A percentile compares a stretch with the other conserved stretches of the same genome.
Conservation (phyloP, 1,139 yeast species). For the Magnusiomyces sp. region DNA sequence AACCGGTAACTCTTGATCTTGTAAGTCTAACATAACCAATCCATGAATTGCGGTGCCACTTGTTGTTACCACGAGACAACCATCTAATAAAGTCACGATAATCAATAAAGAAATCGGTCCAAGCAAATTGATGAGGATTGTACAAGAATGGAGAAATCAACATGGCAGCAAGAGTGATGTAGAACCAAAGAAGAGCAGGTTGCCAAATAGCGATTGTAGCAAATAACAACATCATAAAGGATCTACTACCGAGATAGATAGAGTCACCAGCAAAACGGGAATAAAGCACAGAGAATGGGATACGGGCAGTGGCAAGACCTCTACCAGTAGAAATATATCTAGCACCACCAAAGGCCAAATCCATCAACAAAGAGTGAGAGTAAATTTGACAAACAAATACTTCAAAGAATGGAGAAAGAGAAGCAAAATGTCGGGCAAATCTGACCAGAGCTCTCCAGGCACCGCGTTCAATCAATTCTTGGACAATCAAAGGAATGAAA, state of each 20-base stretch:
- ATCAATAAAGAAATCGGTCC: constrained; percentile 98
- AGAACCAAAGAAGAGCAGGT: constrained; percentile 95
- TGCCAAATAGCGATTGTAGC: constrained; percentile 96
- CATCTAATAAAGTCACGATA: constrained; percentile 98
- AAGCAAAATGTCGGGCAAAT: constrained; percentile 78
- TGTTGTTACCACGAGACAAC: constrained; percentile 97
- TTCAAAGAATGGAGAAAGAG: constrained; percentile 94
- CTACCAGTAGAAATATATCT: constrained; percentile 98
- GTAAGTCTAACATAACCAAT: constrained; percentile 93
- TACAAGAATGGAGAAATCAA: constrained; percentile 89
- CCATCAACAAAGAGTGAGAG: constrained; percentile 82
- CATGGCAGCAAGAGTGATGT: constrained; percentile 89
- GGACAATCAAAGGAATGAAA: constrained; percentile 90
- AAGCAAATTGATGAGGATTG: constrained; percentile 98
- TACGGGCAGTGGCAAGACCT: constrained; percentile 98
- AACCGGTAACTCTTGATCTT: constrained; percentile 96
- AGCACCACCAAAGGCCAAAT: constrained; percentile 98
- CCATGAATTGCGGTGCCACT: constrained; percentile 99
- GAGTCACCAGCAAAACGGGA: constrained; percentile 97
- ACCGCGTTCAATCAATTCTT: constrained; percentile 96
- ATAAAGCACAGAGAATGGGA: constrained; percentile 90
- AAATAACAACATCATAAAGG: constrained; percentile 77
- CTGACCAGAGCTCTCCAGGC: constrained; percentile 91
- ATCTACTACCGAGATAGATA: constrained; percentile 92
- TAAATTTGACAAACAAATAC: constrained; percentile 98